These are phyloP conservation scores for Mortierella antarctica DNA, from an alignment of 192 early-diverging fungal genomes.

Conservation along the genomic window DNA sequence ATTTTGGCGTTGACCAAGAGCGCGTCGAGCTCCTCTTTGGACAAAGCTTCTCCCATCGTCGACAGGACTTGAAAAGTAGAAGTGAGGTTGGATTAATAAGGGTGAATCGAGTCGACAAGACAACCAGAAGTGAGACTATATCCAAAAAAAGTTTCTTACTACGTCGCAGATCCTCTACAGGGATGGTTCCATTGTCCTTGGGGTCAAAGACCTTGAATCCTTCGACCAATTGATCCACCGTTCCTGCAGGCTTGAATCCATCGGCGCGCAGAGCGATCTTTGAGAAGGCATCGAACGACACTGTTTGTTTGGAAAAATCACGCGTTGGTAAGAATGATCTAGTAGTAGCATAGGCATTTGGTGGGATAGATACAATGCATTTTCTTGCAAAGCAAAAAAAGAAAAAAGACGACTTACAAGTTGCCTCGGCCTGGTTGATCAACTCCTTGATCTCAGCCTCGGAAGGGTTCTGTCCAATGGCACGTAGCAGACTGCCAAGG, in stretches of 20 bases:
- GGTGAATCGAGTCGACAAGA: background rate
- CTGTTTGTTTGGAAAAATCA: background rate
- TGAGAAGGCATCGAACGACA: slow-evolving; percentile 71
- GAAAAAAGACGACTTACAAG: slow-evolving; percentile 36
- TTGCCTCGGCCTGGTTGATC: slow-evolving; percentile 57
- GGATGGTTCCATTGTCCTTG: slow-evolving; percentile 78
- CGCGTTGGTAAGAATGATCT: no score
- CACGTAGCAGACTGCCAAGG: slow-evolving; percentile 80
- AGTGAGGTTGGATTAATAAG: background rate
- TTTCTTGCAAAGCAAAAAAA: background rate
- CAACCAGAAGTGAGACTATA: slow-evolving; percentile 11
- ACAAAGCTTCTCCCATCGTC: slow-evolving; percentile 81
- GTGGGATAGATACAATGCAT: slow-evolving; percentile 23
- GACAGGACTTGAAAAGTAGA: slow-evolving; percentile 68
- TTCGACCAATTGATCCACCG: slow-evolving; percentile 80
- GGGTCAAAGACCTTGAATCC: slow-evolving; percentile 91
- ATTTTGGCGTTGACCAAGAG: slow-evolving; percentile 75
- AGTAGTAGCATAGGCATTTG: slow-evolving; percentile 1
- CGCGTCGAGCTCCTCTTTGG: slow-evolving; percentile 79
- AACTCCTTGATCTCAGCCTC: slow-evolving; percentile 79
- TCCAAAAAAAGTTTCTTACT: slow-evolving; percentile 25
- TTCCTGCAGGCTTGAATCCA: slow-evolving; percentile 76
- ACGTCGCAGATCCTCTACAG: slow-evolving; percentile 80
- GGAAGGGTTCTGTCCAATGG: slow-evolving; percentile 83
- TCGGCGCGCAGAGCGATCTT: slow-evolving; percentile 74